Evolutionary conservation across 371 early-diverging fungal species (phyloP).

Genomic region (Funneliformis caledonium): DNA sequence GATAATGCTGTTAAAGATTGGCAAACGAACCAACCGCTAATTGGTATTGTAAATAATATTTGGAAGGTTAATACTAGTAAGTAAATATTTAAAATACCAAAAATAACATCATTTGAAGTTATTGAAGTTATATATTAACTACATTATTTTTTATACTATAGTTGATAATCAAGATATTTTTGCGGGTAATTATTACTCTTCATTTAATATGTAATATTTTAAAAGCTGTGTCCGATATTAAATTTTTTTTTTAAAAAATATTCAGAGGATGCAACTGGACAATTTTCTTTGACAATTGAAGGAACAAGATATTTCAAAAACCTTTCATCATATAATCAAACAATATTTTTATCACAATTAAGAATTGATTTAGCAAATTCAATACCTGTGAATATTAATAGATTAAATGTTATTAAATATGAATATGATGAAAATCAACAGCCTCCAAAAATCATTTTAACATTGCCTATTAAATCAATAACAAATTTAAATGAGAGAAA

Average conservation of each 20-base stretch:
- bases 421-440: background rate
- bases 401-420: background rate
- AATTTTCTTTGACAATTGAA: background rate
- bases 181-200: too few species aligned
- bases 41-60: background rate
- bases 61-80: background rate
- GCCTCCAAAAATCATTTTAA: too few species aligned
- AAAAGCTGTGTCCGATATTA: background rate
- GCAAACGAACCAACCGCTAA: background rate
- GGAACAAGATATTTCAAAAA: background rate
- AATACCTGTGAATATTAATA: background rate
- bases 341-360: background rate
- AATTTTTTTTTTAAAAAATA: background rate
- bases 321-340: background rate
- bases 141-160: background rate
- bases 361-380: background rate
- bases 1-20: background rate
- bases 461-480: background rate
- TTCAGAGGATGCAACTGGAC: background rate
- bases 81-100: background rate
- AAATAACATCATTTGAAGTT: too few species aligned
- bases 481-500: background rate
- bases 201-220: too few species aligned
- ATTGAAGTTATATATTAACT: background rate
- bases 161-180: background rate